Base-by-base conservation (phyloP, 1,284 basidiomycete species). In the Cutaneotrichosporon spelunceum region DNA sequence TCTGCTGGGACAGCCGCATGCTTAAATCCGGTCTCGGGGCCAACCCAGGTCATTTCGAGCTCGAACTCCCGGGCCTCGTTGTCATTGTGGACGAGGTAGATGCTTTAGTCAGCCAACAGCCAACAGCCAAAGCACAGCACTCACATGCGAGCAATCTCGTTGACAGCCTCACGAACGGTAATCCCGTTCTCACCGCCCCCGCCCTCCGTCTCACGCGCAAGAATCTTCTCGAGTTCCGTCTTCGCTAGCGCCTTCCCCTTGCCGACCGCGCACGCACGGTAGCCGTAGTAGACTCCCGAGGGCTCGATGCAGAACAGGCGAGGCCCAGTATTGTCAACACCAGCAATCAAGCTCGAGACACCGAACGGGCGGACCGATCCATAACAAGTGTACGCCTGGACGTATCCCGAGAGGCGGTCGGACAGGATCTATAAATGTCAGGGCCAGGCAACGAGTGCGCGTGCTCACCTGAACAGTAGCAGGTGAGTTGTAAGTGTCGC, bases 351-450 rank as follows among this genome's bases (percentile, higher is more conserved):
- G 24, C 93, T 88, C 69, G 92, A 93, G 69, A 95, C 88, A 16
- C 96, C 96, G 70, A 99, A 99, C 0, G 96, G 96, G 27, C 96
- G 88, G 34, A 99, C 96, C 26, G 94, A 97, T 0, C 94, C 97
- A 80, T 99, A 98, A 56, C 97, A 87, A 9, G 96, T 99, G 81
- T 97, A 99, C 23, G 90, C 88, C 81, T 99, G 96, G 3, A 93
- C 88, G 77, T 93, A 97, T 42, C 88, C 84, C 1, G 90, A 89
- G 49, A 99, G 75, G 62, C 94, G 89, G 74, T 93, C 89, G 90
- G 96, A 71, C 4, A 61, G 50, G n/a, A 58, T 47, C 34, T 45
- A 44, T 4, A 14, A 30, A 14, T n/a, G 52, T 56, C 24, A 60
- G 57, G n/a, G 21, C 13, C 13, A 1, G 30, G 8, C 10, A n/a